phyloP scores from a whole-genome alignment of 345 rosid genomes.

The Corchorus capsularis region DNA sequence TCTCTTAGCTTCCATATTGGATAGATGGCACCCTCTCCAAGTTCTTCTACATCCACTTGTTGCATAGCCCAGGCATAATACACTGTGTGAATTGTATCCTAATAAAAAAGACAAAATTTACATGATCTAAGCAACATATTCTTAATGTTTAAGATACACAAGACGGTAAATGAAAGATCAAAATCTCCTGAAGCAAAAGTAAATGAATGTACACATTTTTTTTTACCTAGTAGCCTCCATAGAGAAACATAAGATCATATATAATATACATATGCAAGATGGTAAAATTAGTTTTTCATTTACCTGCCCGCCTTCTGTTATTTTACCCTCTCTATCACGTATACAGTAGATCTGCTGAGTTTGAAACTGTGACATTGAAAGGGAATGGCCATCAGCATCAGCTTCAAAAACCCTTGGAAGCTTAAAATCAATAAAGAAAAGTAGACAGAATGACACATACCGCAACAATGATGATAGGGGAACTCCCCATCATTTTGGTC shows the following conservation, averaged over 20 bases:
- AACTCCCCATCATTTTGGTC: conserved; percentile 90
- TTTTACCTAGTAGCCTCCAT: background rate
- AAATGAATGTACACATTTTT: too few relatives aligned
- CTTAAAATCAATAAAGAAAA: conserved; percentile 3
- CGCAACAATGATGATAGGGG: conserved; percentile 71
- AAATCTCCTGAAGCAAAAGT: background rate
- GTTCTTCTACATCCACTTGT: conserved; percentile 82
- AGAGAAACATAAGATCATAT: conserved; percentile 1
- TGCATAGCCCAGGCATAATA: conserved; percentile 94
- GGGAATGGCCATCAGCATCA: background rate
- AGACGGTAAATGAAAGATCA: background rate
- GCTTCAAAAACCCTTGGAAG: background rate
- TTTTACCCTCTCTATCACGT: conserved; percentile 67
- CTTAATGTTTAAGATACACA: background rate
- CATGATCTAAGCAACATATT: background rate
- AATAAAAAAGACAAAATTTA: background rate
- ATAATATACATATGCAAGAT: background rate
- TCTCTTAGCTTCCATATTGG: conserved; percentile 94
- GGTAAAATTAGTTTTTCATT: background rate
- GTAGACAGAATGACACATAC: conserved; percentile 40
- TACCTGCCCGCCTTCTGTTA: conserved; percentile 93
- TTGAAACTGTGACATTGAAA: conserved; percentile 60
- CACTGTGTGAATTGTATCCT: conserved; percentile 90
- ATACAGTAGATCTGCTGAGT: conserved; percentile 85
- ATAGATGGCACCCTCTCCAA: conserved; percentile 78